A percentile compares a stretch with the other conserved stretches of the same genome.
Evolutionary conservation across 176 grass and related monocot species (phyloP).

Genomic region (Hyparrhenia diplandra): DNA sequence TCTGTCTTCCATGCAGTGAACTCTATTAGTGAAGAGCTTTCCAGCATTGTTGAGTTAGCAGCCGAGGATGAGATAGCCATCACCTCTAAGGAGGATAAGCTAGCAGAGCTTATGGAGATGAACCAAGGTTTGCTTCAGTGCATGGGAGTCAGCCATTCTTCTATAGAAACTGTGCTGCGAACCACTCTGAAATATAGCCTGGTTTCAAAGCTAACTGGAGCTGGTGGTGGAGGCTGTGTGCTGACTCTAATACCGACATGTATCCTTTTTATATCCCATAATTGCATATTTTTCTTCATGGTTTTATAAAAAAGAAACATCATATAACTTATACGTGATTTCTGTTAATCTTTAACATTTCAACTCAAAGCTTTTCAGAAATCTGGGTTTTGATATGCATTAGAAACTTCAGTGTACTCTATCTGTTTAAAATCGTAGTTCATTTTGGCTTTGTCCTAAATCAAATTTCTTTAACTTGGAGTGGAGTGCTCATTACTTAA

Average conservation of each 20-base stretch:
- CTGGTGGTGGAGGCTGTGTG: conserved; percentile 92
- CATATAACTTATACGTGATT: neutral
- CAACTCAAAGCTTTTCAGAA: neutral
- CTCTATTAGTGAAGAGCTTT: conserved; percentile 71
- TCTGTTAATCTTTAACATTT: neutral
- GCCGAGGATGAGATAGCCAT: conserved; percentile 51
- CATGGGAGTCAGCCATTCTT: conserved; percentile 79
- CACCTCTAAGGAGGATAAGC: conserved; percentile 72
- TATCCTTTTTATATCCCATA: conserved; percentile 58
- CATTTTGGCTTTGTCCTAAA: neutral
- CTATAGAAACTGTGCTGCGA: conserved; percentile 72
- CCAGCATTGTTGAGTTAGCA: conserved; percentile 52
- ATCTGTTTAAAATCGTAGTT: neutral
- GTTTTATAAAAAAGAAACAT: neutral
- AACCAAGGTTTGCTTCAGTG: conserved; percentile 96
- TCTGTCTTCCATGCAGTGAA: conserved; percentile 71
- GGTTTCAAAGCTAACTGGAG: conserved; percentile 91
- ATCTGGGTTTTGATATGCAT: neutral
- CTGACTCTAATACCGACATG: conserved; percentile 74
- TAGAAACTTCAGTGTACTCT: neutral
- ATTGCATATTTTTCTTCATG: neutral
- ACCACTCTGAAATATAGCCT: conserved; percentile 65
- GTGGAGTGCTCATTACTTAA: neutral
- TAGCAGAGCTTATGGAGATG: conserved; percentile 92
- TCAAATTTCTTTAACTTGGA: neutral